Evolutionary conservation across 148 eudicot genomes (phyloP).

Genomic region (Gaultheria prostrata): DNA sequence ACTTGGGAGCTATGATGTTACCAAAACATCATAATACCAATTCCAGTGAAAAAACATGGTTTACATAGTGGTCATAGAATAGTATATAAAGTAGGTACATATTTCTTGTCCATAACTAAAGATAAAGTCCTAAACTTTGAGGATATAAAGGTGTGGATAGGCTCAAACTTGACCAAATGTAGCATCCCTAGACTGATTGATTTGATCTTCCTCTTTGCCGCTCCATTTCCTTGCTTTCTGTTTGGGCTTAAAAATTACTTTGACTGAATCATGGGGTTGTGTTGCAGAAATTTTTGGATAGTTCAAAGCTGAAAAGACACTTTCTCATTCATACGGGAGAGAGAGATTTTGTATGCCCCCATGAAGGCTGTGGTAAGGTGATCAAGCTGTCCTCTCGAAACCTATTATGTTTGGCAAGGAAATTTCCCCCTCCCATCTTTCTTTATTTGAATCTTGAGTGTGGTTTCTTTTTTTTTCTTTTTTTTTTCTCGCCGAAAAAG

Average conservation of each 20-base stretch:
- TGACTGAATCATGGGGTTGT: constrained; percentile 16
- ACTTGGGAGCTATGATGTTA: not conserved
- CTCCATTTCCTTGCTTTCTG: not conserved
- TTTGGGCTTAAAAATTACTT: not conserved
- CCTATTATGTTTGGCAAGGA: not conserved
- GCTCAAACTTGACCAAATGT: not conserved
- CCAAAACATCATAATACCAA: not conserved
- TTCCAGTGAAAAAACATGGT: not conserved
- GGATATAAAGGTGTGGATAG: not conserved
- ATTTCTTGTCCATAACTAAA: not conserved
- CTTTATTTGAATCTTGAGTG: not conserved
- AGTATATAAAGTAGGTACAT: not conserved
- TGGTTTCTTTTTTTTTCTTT: not conserved
- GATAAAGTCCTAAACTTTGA: not conserved
- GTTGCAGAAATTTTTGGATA: constrained; percentile 96
- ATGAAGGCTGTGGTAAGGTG: constrained; percentile 99
- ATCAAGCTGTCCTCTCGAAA: constrained; percentile 23
- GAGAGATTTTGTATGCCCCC: constrained; percentile 84
- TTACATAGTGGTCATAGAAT: not conserved
- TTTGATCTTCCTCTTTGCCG: not conserved
- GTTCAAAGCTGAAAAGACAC: constrained; percentile 94
- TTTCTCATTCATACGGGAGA: constrained; percentile 95
- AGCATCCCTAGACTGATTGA: not conserved
- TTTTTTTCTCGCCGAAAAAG: too few species aligned
- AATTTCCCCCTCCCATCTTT: not conserved